phyloP scores from a whole-genome alignment of 495 filamentous ascomycete genomes.

The Neurospora sp. region DNA sequence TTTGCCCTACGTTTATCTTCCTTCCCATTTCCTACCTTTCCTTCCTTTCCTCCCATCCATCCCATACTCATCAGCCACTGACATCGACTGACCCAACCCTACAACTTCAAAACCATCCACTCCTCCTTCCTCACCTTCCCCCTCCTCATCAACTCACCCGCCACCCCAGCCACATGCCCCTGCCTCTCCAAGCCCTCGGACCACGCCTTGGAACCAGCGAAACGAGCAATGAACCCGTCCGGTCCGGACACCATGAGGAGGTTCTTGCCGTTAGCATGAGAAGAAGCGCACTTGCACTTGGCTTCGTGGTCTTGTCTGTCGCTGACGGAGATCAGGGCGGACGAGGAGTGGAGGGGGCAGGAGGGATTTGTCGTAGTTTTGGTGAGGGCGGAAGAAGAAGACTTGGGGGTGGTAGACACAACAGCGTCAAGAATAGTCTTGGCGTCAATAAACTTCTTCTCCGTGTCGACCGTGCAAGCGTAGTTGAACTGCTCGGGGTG shows the following conservation, averaged over 20 bases:
- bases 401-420: slow-evolving; percentile 3
- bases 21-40: background rate
- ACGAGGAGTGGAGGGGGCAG: slow-evolving; percentile 18
- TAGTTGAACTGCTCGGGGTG: slow-evolving; percentile 48
- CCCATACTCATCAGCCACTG: background rate
- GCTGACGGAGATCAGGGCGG: background rate
- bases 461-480: slow-evolving; percentile 72
- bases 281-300: background rate
- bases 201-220: slow-evolving; percentile 71
- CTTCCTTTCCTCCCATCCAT: slow-evolving; percentile 12
- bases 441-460: slow-evolving; percentile 47
- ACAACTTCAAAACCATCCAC: slow-evolving; percentile 45
- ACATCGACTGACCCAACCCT: background rate
- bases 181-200: slow-evolving; percentile 60
- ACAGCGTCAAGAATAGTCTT: slow-evolving; percentile 1
- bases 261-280: slow-evolving; percentile 30
- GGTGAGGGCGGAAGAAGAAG: background rate
- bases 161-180: slow-evolving; percentile 41
- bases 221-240: slow-evolving; percentile 73
- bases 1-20: too few species aligned
- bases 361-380: background rate
- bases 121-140: slow-evolving; percentile 26
- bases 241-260: slow-evolving; percentile 77
- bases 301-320: background rate
- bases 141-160: slow-evolving; percentile 22